Conservation (phyloP, 1,284 basidiomycete species). For the Marasmius oreades region DNA sequence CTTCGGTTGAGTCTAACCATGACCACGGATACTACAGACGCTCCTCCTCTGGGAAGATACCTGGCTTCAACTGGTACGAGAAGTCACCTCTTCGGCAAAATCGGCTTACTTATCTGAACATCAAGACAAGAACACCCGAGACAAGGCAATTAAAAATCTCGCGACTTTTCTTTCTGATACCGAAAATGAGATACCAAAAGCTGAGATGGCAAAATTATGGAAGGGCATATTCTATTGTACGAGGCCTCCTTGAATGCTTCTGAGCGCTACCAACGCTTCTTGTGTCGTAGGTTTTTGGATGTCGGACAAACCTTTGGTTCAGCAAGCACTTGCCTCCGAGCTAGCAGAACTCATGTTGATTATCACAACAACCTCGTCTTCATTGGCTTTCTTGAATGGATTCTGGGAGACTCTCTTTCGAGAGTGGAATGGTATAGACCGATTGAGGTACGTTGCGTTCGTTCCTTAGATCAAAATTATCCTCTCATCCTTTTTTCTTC, state of each 20-base stretch:
- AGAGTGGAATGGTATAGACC: slow-evolving; percentile 93
- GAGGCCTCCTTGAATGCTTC: slow-evolving; percentile 22
- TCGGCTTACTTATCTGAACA: slow-evolving; percentile 7
- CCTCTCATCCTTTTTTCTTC: slow-evolving; percentile 9
- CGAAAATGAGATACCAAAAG: slow-evolving; percentile 54
- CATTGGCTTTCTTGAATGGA: slow-evolving; percentile 77
- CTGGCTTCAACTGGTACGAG: slow-evolving; percentile 83
- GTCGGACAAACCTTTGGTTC: slow-evolving; percentile 97
- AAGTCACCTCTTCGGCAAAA: neutral
- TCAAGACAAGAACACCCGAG: slow-evolving; percentile 82
- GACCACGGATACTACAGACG: slow-evolving; percentile 28
- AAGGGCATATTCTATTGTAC: slow-evolving; percentile 96
- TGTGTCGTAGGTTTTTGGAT: slow-evolving; percentile 87
- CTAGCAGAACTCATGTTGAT: slow-evolving; percentile 78
- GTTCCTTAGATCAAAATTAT: neutral
- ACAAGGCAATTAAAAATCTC: slow-evolving; percentile 82
- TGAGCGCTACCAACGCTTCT: slow-evolving; percentile 3
- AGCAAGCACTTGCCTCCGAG: slow-evolving; percentile 87
- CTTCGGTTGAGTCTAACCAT: slow-evolving; percentile 19
- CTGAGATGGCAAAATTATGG: slow-evolving; percentile 93
- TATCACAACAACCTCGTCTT: slow-evolving; percentile 56
- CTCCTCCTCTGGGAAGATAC: slow-evolving; percentile 80
- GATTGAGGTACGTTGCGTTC: slow-evolving; percentile 61
- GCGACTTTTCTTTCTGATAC: slow-evolving; percentile 71
- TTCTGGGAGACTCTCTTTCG: slow-evolving; percentile 90